phyloP scores from a whole-genome alignment of 495 filamentous ascomycete species.

The Tirmania nivea region DNA sequence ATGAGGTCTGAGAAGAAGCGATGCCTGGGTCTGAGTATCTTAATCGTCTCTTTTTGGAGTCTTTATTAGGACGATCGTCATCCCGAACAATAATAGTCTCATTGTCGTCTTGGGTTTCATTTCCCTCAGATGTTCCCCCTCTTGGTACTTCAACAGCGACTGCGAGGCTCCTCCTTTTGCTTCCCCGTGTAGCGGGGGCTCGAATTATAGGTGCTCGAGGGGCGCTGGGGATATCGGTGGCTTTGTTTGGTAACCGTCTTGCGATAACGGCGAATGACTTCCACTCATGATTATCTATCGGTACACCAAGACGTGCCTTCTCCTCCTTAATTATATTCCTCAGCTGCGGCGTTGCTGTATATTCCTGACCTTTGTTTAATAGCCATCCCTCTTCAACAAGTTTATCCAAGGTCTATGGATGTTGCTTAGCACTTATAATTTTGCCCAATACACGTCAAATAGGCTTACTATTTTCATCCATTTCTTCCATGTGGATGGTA shows the following conservation, averaged over 20 bases:
- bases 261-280: slow-evolving; percentile 11
- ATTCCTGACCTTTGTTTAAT: slow-evolving; percentile 1
- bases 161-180: too few relatives aligned
- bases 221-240: background rate
- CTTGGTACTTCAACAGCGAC: too few relatives aligned
- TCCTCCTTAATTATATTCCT: slow-evolving; percentile 9
- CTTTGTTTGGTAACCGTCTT: slow-evolving; percentile 3
- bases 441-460: background rate
- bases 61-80: too few relatives aligned
- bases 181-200: too few relatives aligned
- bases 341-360: slow-evolving; percentile 8
- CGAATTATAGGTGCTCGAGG: too few relatives aligned
- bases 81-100: too few relatives aligned
- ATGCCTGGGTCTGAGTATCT: too few relatives aligned
- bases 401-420: slow-evolving; percentile 10
- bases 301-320: slow-evolving; percentile 12
- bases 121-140: too few relatives aligned
- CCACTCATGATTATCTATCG: slow-evolving; percentile 15
- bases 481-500: slow-evolving; percentile 16
- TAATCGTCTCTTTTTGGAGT: too few relatives aligned
- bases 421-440: background rate
- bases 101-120: too few relatives aligned
- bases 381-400: slow-evolving; percentile 15
- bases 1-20: too few relatives aligned
- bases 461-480: slow-evolving; percentile 11